These are phyloP conservation scores for Coniochaeta pulveracea DNA, from an alignment of 2,329 filamentous ascomycete species.

Conservation along the genomic window DNA sequence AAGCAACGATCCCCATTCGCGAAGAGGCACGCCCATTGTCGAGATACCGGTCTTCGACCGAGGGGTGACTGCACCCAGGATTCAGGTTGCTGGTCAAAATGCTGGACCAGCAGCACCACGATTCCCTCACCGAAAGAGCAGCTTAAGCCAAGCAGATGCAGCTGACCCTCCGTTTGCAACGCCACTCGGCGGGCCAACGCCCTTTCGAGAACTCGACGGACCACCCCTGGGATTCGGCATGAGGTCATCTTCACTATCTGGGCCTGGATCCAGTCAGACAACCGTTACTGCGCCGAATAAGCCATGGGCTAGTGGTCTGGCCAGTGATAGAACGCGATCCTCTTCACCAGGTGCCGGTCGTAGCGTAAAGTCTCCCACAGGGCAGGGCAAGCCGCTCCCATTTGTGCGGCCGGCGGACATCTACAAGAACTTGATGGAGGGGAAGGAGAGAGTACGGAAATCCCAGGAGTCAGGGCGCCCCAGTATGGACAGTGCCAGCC, in stretches of 20 bases:
- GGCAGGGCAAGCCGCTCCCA: slow-evolving; percentile 39
- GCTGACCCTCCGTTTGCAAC: slow-evolving; percentile 16
- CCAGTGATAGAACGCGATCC: slow-evolving; percentile 18
- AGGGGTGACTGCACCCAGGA: no score
- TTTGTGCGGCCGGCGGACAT: slow-evolving; percentile 69
- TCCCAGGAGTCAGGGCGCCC: slow-evolving; percentile 47
- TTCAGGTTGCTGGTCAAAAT: no score
- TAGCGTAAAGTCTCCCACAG: slow-evolving; percentile 18
- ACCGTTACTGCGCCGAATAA: slow-evolving; percentile 4
- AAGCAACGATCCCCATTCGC: background rate
- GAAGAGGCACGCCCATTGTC: background rate
- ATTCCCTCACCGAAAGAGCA: slow-evolving; percentile 52
- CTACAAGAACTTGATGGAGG: slow-evolving; percentile 61
- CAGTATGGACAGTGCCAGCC: slow-evolving; percentile 37
- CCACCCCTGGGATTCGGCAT: no score
- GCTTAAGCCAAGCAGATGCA: slow-evolving; percentile 36
- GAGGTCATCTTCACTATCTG: no score
- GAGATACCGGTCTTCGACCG: background rate
- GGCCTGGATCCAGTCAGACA: slow-evolving; percentile 15
- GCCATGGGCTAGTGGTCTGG: slow-evolving; percentile 15
- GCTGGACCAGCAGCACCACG: no score
- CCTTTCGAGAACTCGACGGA: slow-evolving; percentile 10
- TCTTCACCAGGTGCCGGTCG: slow-evolving; percentile 28
- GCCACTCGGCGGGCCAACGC: slow-evolving; percentile 8
- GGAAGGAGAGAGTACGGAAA: slow-evolving; percentile 42